phyloP scores from a whole-genome alignment of 805 yeast genomes.

The Scheffersomyces stipitis region DNA sequence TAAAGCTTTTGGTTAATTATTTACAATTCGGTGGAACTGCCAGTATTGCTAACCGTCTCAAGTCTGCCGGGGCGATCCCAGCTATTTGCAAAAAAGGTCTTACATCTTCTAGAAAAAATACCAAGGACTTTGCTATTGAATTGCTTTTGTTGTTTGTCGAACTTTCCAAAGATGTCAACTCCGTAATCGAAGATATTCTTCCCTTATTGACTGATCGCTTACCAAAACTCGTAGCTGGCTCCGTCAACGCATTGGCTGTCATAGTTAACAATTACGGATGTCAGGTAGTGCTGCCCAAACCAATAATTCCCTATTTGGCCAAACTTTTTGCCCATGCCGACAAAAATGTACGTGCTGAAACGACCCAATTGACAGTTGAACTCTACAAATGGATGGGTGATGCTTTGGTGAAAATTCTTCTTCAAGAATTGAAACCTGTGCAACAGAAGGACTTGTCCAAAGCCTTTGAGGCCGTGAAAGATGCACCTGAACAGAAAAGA shows the following conservation, averaged over 20 bases:
- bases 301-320: slow-evolving; percentile 56
- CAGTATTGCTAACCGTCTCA: slow-evolving; percentile 38
- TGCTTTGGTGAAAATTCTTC: slow-evolving; percentile 54
- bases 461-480: slow-evolving; percentile 57
- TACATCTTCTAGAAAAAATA: slow-evolving; percentile 70
- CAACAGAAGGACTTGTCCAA: slow-evolving; percentile 82
- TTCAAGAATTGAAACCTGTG: slow-evolving; percentile 80
- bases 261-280: slow-evolving; percentile 67
- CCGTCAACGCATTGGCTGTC: slow-evolving; percentile 54
- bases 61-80: slow-evolving; percentile 41
- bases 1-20: slow-evolving; percentile 53
- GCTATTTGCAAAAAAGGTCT: slow-evolving; percentile 80
- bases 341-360: slow-evolving; percentile 77
- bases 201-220: slow-evolving; percentile 62
- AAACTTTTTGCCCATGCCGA: slow-evolving; percentile 84
- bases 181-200: slow-evolving; percentile 62
- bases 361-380: slow-evolving; percentile 66
- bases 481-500: slow-evolving; percentile 46
- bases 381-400: slow-evolving; percentile 74
- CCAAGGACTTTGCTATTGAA: slow-evolving; percentile 64
- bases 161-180: slow-evolving; percentile 56
- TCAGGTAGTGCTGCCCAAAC: slow-evolving; percentile 50
- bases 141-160: slow-evolving; percentile 65
- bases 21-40: slow-evolving; percentile 56
- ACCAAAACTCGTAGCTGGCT: slow-evolving; percentile 78